Conservation (phyloP, 768 basidiomycete genomes). For the Termitomyces sp. region DNA sequence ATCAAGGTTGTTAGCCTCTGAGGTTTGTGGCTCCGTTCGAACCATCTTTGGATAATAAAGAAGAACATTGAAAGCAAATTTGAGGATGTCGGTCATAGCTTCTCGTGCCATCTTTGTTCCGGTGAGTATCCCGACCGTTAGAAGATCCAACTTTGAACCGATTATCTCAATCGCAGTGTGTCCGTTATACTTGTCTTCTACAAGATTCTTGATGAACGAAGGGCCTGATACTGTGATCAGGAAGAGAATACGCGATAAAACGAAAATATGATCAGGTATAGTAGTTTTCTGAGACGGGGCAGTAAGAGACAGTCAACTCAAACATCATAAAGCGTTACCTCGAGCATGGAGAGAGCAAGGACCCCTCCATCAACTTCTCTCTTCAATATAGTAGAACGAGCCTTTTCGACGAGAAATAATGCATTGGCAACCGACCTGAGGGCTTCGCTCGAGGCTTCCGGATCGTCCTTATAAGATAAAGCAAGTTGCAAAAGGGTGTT, state of each 20-base stretch:
- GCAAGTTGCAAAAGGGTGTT: constrained; percentile 48
- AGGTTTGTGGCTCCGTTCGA: constrained; percentile 39
- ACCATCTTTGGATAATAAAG: constrained; percentile 71
- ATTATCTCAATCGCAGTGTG: constrained; percentile 61
- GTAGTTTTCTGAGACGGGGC: constrained; percentile 48
- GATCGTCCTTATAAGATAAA: constrained; percentile 46
- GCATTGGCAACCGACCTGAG: constrained; percentile 78
- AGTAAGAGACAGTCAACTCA: constrained; percentile 1
- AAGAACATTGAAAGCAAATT: constrained; percentile 78
- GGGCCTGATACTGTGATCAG: constrained; percentile 54
- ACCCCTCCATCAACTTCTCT: constrained; percentile 62
- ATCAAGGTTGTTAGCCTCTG: constrained; percentile 20
- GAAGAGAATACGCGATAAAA: constrained; percentile 73
- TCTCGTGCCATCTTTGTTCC: constrained; percentile 56
- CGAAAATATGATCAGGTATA: constrained; percentile 60
- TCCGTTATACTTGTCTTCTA: constrained; percentile 57
- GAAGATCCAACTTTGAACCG: constrained; percentile 50
- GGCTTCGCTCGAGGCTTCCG: constrained; percentile 61
- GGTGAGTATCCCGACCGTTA: constrained; percentile 41
- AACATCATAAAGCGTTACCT: constrained; percentile 31
- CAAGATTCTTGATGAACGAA: constrained; percentile 49
- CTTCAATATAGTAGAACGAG: constrained; percentile 50
- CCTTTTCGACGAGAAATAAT: constrained; percentile 59
- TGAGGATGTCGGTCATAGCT: constrained; percentile 79
- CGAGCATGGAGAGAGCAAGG: constrained; percentile 47